Percentiles rank a stretch among this genome's conserved stretches.
phyloP scores from a whole-genome alignment of 257 asterid genomes.

The Petunia axillaris region DNA sequence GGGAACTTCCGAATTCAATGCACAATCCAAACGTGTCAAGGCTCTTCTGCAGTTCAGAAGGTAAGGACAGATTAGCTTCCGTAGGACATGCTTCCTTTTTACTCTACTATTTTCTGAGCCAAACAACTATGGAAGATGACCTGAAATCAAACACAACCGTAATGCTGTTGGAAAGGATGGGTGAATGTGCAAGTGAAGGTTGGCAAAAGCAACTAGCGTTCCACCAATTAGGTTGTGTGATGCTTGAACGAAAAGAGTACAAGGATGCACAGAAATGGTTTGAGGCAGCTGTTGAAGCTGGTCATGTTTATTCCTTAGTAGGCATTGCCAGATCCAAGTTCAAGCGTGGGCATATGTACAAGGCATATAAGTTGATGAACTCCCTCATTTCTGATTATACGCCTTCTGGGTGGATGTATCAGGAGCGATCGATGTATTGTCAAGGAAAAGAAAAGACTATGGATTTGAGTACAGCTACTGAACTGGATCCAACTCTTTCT shows the following conservation, averaged over 20 bases:
- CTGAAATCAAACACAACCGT: constrained; percentile 75
- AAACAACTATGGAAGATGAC: constrained; percentile 83
- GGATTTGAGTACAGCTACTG: constrained; percentile 80
- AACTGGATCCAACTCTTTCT: constrained; percentile 86
- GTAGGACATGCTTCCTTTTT: constrained; percentile 85
- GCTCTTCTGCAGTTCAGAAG: constrained; percentile 72
- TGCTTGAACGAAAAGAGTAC: constrained; percentile 86
- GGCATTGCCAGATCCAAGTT: constrained; percentile 79
- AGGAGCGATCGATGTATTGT: constrained; percentile 80
- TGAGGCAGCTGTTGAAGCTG: constrained; percentile 64
- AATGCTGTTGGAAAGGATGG: constrained; percentile 84
- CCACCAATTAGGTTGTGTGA: constrained; percentile 93
- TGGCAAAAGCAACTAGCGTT: constrained; percentile 87
- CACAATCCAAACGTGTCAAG: constrained; percentile 58
- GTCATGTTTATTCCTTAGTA: constrained; percentile 80
- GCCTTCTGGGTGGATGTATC: constrained; percentile 97
- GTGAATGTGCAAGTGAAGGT: constrained; percentile 67
- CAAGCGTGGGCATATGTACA: constrained; percentile 89
- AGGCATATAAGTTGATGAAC: constrained; percentile 78
- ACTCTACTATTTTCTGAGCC: constrained; percentile 77
- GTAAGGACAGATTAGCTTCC: constrained; percentile 54
- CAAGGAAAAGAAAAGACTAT: constrained; percentile 67
- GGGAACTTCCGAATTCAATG: constrained; percentile 82
- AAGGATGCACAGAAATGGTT: constrained; percentile 97
- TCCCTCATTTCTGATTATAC: constrained; percentile 66